A percentile compares a stretch with the other conserved stretches of the same genome.
phyloP scores from a whole-genome alignment of 2,329 filamentous ascomycete genomes.

The Cercospora janseana region DNA sequence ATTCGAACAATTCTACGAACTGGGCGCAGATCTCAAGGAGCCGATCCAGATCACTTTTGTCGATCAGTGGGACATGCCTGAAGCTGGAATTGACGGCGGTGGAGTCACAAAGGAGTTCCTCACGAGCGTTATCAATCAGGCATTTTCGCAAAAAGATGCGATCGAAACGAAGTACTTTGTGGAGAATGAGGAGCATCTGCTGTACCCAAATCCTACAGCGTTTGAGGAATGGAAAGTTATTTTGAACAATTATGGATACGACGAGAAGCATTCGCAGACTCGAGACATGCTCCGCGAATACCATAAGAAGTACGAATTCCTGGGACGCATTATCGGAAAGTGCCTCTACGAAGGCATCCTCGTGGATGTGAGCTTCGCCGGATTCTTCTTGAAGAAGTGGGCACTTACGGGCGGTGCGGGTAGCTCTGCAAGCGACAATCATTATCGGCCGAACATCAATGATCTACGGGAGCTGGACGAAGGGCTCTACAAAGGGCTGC shows the following conservation, averaged over 20 bases:
- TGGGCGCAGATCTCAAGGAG: slow-evolving; percentile 84
- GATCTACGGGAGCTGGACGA: slow-evolving; percentile 91
- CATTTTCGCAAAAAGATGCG: slow-evolving; percentile 61
- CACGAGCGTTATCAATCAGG: slow-evolving; percentile 80
- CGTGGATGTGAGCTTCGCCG: slow-evolving; percentile 86
- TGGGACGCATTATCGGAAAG: slow-evolving; percentile 90
- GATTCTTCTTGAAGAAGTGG: slow-evolving; percentile 97
- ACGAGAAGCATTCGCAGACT: slow-evolving; percentile 16
- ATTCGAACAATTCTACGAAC: slow-evolving; percentile 73
- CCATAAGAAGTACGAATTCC: slow-evolving; percentile 78
- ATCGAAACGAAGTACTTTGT: slow-evolving; percentile 62
- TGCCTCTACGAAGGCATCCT: slow-evolving; percentile 97
- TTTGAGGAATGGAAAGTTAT: slow-evolving; percentile 29
- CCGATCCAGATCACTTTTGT: slow-evolving; percentile 96
- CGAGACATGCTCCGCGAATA: slow-evolving; percentile 40
- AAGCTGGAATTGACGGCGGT: slow-evolving; percentile 94
- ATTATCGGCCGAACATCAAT: slow-evolving; percentile 89
- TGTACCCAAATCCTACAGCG: slow-evolving; percentile 80
- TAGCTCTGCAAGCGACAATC: slow-evolving; percentile 63
- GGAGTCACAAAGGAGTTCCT: slow-evolving; percentile 98
- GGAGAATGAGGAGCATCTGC: slow-evolving; percentile 78
- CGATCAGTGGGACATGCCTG: slow-evolving; percentile 79
- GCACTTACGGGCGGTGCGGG: slow-evolving; percentile 67
- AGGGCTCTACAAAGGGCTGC: slow-evolving; percentile 81
- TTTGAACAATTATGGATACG: slow-evolving; percentile 13